Percentiles rank a stretch among this genome's conserved stretches.
These are phyloP conservation scores for Aspergillus quadricinctus DNA, from an alignment of 2,329 filamentous ascomycete species.

Conservation along the genomic window DNA sequence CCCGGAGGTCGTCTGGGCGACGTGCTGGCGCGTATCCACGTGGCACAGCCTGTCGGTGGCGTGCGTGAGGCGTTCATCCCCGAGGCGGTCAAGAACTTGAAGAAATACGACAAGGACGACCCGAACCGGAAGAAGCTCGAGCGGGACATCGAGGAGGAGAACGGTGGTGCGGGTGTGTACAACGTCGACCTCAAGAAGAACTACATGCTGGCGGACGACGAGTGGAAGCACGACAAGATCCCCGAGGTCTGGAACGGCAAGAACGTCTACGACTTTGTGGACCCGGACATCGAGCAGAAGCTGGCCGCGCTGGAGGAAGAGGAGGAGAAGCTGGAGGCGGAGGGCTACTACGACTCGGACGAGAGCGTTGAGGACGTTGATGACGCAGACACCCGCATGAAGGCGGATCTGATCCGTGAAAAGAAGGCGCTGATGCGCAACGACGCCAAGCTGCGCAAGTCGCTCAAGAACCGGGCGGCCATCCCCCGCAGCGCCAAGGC, in stretches of 20 bases:
- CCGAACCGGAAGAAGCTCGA: conserved; percentile 77
- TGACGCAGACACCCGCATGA: conserved; percentile 80
- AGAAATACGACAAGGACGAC: conserved; percentile 87
- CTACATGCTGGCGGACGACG: conserved; percentile 79
- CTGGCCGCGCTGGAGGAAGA: conserved; percentile 89
- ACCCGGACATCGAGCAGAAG: conserved; percentile 93
- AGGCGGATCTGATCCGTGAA: conserved; percentile 92
- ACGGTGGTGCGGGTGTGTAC: conserved; percentile 93
- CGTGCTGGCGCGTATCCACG: conserved; percentile 90
- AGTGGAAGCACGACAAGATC: conserved; percentile 95
- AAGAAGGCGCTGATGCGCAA: conserved; percentile 91
- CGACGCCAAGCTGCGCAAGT: conserved; percentile 91
- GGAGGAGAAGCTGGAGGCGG: conserved; percentile 84
- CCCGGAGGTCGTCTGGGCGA: conserved; percentile 81
- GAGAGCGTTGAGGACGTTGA: conserved; percentile 80
- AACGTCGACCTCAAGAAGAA: conserved; percentile 88
- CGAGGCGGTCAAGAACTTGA: conserved; percentile 70
- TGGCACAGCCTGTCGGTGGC: conserved; percentile 86
- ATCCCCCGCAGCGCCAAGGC: conserved; percentile 80
- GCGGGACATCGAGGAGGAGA: conserved; percentile 82
- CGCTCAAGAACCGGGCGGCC: conserved; percentile 91
- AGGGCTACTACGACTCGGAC: conserved; percentile 91
- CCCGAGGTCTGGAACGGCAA: conserved; percentile 92
- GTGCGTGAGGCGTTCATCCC: conserved; percentile 82
- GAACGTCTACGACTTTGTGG: conserved; percentile 96